These are phyloP conservation scores for Stylosanthes scabra DNA, from an alignment of 331 rosid species.

Conservation along the genomic window DNA sequence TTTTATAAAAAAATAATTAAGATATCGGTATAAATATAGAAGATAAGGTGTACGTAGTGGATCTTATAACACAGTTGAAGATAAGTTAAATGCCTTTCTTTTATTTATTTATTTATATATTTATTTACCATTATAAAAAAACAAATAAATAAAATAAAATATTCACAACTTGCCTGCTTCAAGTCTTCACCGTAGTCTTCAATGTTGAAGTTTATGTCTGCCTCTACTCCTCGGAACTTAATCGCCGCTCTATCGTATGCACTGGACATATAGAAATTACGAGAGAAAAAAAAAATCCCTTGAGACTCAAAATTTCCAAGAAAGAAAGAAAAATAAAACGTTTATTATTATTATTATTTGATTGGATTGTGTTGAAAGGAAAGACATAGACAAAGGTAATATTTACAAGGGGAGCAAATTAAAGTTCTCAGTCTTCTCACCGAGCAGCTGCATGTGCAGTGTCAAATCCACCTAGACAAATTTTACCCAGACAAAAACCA, in stretches of 20 bases:
- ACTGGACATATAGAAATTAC: no score
- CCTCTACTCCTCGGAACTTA: conserved; percentile 92
- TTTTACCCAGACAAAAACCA: conserved; percentile 52
- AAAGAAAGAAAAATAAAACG: no score
- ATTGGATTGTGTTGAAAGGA: no score
- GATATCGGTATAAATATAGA: background rate
- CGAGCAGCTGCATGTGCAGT: conserved; percentile 99
- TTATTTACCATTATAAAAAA: no score
- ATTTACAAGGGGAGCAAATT: no score
- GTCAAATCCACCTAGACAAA: conserved; percentile 94
- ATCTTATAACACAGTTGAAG: conserved; percentile 38
- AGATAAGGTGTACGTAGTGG: conserved; percentile 39
- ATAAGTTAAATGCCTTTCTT: conserved; percentile 36
- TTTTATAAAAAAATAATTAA: no score
- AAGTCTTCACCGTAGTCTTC: conserved; percentile 93
- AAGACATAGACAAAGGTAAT: background rate
- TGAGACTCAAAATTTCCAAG: no score
- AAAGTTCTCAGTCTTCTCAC: conserved; percentile 46
- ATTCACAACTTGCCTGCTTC: conserved; percentile 68
- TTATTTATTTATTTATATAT: no score
- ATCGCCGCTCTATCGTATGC: conserved; percentile 79
- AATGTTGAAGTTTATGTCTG: conserved; percentile 90
- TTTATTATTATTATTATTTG: no score
- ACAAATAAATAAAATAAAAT: background rate
- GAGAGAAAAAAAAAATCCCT: no score